These are phyloP conservation scores for Kokia cookei DNA, from an alignment of 441 rosid genomes.

Conservation along the genomic window DNA sequence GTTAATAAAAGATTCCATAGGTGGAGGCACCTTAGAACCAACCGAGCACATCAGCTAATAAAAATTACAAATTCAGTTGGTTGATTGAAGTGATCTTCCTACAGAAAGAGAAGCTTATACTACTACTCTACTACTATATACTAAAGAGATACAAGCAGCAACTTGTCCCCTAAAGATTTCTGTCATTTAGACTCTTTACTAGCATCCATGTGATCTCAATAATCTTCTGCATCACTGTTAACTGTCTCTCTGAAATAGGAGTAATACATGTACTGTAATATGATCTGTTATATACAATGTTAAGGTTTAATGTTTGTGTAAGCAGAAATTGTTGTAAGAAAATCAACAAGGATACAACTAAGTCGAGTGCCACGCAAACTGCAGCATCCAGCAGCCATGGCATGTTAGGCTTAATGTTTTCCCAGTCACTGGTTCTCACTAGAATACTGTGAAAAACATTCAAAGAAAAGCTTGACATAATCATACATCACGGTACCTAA, in stretches of 20 bases:
- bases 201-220: slow-evolving; percentile 36
- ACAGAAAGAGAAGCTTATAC: not conserved
- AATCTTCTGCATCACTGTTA: slow-evolving; percentile 7
- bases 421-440: slow-evolving; percentile 78
- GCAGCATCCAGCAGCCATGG: slow-evolving; percentile 90
- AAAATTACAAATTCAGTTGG: slow-evolving; percentile 14
- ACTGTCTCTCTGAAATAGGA: slow-evolving; percentile 25
- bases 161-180: not conserved
- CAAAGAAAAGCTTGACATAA: not conserved
- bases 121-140: not conserved
- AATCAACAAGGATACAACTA: slow-evolving; percentile 67
- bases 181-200: slow-evolving; percentile 15
- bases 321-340: not conserved
- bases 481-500: not conserved
- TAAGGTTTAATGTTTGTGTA: slow-evolving; percentile 25
- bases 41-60: not conserved
- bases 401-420: slow-evolving; percentile 63
- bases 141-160: not conserved
- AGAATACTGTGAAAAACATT: slow-evolving; percentile 50
- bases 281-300: slow-evolving; percentile 45
- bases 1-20: too few relatives aligned
- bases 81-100: not conserved
- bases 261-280: slow-evolving; percentile 81
- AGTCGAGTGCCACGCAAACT: slow-evolving; percentile 77
- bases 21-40: too few relatives aligned